These are phyloP conservation scores for Neofusicoccum cordaticola DNA, from an alignment of 2,329 filamentous ascomycete species.

Conservation along the genomic window DNA sequence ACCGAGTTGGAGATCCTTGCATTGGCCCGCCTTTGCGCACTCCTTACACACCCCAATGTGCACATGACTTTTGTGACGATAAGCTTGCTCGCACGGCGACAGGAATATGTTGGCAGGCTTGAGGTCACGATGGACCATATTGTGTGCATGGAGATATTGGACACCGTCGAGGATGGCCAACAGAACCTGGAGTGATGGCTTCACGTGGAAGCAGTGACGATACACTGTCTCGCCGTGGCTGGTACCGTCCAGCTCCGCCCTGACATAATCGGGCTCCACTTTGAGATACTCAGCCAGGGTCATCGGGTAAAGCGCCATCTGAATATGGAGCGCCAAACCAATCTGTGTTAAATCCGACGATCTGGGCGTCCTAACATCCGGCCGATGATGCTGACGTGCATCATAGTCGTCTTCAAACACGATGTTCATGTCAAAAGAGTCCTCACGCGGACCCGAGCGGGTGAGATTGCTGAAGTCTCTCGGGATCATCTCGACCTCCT, in stretches of 20 bases:
- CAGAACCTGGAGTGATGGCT: constrained; percentile 57
- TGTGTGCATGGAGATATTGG: constrained; percentile 60
- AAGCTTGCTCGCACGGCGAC: constrained; percentile 40
- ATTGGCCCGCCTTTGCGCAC: constrained; percentile 37
- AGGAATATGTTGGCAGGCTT: constrained; percentile 69
- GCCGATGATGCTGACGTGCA: constrained; percentile 13
- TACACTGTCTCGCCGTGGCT: constrained; percentile 32
- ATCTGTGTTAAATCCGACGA: background rate
- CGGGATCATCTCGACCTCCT: constrained; percentile 50
- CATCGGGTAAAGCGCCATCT: constrained; percentile 64
- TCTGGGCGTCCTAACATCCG: background rate
- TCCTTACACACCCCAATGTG: constrained; percentile 45
- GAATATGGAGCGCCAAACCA: constrained; percentile 59
- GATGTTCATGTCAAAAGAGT: constrained; percentile 10
- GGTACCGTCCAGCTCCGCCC: background rate
- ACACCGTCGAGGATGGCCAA: constrained; percentile 60
- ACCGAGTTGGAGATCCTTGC: constrained; percentile 43
- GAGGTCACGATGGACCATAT: constrained; percentile 64
- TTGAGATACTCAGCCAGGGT: constrained; percentile 59
- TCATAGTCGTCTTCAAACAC: constrained; percentile 3
- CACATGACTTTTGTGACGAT: constrained; percentile 44
- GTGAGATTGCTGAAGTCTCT: constrained; percentile 19
- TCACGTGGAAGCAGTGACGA: constrained; percentile 62
- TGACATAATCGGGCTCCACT: background rate
- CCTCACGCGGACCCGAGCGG: background rate